Evolutionary conservation across 2,329 filamentous ascomycete genomes (phyloP).

Genomic region (Calonectria hongkongensis): DNA sequence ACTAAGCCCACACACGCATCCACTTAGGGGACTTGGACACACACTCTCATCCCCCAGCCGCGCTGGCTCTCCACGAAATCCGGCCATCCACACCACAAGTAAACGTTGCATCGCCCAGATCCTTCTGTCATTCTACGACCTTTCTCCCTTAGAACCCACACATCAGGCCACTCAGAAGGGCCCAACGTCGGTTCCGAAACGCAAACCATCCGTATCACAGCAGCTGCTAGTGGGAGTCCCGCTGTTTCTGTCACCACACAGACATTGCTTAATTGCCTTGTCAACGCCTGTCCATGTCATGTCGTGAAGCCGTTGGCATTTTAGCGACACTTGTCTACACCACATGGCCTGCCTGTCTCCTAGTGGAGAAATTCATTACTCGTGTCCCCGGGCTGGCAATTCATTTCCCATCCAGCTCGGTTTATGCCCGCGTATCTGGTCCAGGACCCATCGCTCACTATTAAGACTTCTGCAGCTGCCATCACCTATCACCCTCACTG

Average conservation of each 20-base stretch:
- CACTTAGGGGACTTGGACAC: conserved; percentile 18
- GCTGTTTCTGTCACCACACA: conserved; percentile 27
- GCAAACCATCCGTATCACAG: conserved; percentile 27
- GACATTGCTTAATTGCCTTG: conserved; percentile 18
- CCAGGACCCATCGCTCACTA: conserved; percentile 12
- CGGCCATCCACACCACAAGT: conserved; percentile 36
- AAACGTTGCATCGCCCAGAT: conserved; percentile 38
- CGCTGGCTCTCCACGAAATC: conserved; percentile 24
- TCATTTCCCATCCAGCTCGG: conserved; percentile 13
- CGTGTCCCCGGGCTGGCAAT: conserved; percentile 14
- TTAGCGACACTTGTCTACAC: conserved; percentile 18
- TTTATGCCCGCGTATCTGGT: conserved; percentile 13
- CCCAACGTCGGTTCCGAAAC: conserved; percentile 15
- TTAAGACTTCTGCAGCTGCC: conserved; percentile 24
- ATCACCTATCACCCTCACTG: conserved; percentile 16
- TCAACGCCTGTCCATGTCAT: conserved; percentile 18
- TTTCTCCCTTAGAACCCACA: conserved; percentile 23
- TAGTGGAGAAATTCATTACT: conserved; percentile 25
- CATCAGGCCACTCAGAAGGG: conserved; percentile 33
- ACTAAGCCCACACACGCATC: conserved; percentile 20
- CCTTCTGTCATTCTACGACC: conserved; percentile 20
- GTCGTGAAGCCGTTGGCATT: conserved; percentile 17
- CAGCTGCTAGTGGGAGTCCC: conserved; percentile 16
- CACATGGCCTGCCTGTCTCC: conserved; percentile 21
- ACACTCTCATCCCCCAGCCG: conserved; percentile 6